Base-by-base conservation (phyloP, 2,329 filamentous ascomycete species). In the Penicillium sp. region DNA sequence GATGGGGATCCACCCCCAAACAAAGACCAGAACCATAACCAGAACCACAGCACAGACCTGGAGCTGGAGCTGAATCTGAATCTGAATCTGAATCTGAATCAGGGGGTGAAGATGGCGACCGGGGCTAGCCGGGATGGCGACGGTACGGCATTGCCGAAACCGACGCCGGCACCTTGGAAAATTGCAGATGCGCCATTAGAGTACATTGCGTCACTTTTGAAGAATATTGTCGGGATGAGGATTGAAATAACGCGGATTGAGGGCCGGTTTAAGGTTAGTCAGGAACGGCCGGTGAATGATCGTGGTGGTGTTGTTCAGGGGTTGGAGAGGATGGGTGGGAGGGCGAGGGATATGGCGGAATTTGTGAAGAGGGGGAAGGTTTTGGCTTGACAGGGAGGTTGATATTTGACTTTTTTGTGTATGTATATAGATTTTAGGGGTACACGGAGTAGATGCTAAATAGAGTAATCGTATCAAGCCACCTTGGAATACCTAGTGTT, bases 201-300 rank as follows among this genome's bases (percentile, higher is more conserved):
- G 33, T 66, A 66, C n/a, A 61, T 67, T 39, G 58, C 53, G n/a
- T 42, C 48, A 0, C 23, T 67, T 23, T 52, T 61, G 59, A 62
- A 60, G 58, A 61, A 61, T 45, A 64, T 66, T 42, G 59, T 66
- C 3, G 62, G 65, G 4, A 60, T 65, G 42, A 15, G 10, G 19
- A 42, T 67, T 39, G 56, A 62, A 33, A 65, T 67, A 43, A 62
- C 57, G 15, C 53, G 59, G 6, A 59, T 66, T 19, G 56, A 66
- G 43, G 62, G 65, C 9, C 48, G 58, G 19, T 66, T 66, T 50
- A 66, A 67, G 48, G 57, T 66, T 43, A 63, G 63, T 51, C 65
- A 67, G 55, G 65, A 67, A 49, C 49, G 55, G 13, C 52, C 48
- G 12, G 49, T 43, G 8, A 35, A 25, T 13, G 62, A 66, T 59